phyloP scores from a whole-genome alignment of 139 green algal genomes.

The Coccomyxa sp. region DNA sequence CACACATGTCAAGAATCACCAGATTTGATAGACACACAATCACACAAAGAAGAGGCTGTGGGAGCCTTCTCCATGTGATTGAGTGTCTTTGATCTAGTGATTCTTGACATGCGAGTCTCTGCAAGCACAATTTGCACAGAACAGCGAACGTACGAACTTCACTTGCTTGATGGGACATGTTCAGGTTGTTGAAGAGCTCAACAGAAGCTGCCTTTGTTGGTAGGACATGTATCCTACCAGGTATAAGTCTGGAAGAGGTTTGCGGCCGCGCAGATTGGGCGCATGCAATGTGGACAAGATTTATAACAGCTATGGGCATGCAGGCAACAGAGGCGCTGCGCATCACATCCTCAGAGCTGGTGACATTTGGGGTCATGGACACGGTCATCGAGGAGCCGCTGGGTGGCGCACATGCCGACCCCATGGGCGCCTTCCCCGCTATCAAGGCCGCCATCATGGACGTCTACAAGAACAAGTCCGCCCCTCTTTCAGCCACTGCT shows the following conservation, averaged over 20 bases:
- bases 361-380: conserved; percentile 86
- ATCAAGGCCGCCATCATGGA: conserved; percentile 78
- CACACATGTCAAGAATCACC: too few relatives aligned
- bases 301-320: background rate
- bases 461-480: conserved; percentile 37
- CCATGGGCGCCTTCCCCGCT: conserved; percentile 74
- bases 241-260: background rate
- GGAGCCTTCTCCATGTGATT: too few relatives aligned
- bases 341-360: conserved; percentile 84
- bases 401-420: conserved; percentile 86
- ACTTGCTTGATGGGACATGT: too few relatives aligned
- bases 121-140: too few relatives aligned
- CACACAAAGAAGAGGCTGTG: background rate
- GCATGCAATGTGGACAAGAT: background rate
- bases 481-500: background rate
- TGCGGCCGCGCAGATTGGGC: background rate
- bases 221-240: too few relatives aligned
- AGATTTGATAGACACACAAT: background rate
- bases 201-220: too few relatives aligned
- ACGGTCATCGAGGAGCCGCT: conserved; percentile 85
- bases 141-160: too few relatives aligned
- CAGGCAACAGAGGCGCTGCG: conserved; percentile 88
- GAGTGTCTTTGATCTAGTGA: too few relatives aligned
- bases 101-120: too few relatives aligned
- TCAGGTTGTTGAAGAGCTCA: too few relatives aligned